Evolutionary conservation across 768 basidiomycete genomes (phyloP).

Genomic region (Rhizopogon vesiculosus): DNA sequence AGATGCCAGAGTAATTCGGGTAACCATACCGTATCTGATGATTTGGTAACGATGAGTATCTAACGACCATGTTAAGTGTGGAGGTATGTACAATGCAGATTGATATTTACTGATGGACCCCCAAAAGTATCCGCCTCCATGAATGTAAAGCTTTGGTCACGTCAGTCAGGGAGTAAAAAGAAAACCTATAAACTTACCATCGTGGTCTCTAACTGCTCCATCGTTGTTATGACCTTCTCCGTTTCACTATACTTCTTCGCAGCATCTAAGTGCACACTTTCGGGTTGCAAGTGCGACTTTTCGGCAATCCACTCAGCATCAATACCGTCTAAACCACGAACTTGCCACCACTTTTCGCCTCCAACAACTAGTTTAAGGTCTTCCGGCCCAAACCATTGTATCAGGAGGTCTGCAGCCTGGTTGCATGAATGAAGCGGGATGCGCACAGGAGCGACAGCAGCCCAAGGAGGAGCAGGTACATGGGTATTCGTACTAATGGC

Average conservation of each 20-base stretch:
- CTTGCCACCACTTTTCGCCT: constrained; percentile 82
- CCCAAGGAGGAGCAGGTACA: constrained; percentile 64
- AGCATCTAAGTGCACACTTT: constrained; percentile 14
- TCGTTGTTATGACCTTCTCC: constrained; percentile 38
- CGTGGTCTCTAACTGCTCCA: constrained; percentile 53
- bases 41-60: constrained; percentile 62
- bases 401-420: constrained; percentile 59
- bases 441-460: constrained; percentile 51
- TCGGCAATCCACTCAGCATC: constrained; percentile 63
- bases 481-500: constrained; percentile 57
- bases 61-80: constrained; percentile 10
- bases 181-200: constrained; percentile 34
- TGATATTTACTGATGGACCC: constrained; percentile 49
- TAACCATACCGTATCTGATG: constrained; percentile 43
- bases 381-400: constrained; percentile 68
- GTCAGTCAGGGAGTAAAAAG: not conserved
- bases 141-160: constrained; percentile 51
- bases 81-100: not conserved
- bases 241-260: constrained; percentile 29
- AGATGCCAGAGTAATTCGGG: not conserved
- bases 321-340: constrained; percentile 63
- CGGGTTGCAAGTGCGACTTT: constrained; percentile 35
- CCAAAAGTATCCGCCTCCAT: constrained; percentile 68
- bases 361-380: constrained; percentile 66
- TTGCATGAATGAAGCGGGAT: constrained; percentile 58